Base-by-base conservation (phyloP, 1,284 basidiomycete genomes). In the Omphalotus olearius region DNA sequence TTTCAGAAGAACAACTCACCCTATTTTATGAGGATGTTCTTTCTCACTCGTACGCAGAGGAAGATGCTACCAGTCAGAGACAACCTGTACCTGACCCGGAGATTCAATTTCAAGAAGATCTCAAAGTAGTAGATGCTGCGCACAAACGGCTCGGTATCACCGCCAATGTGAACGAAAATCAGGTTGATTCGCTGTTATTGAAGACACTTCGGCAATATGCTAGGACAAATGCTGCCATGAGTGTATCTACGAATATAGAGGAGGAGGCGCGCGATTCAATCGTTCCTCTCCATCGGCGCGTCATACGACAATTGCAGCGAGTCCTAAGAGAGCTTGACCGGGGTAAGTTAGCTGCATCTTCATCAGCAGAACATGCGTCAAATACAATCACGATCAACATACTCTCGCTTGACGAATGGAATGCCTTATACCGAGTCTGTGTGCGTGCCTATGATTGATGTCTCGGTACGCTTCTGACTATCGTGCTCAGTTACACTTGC, bases 1-100 rank as follows among this genome's bases (percentile, higher is more conserved):
- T 75, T 60, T 69, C 74, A 0, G 81, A 83, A 59, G 67, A 71
- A 13, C 75, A 81, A 5, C 65, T 83, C 0, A 47, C 75, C 42
- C 56, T 64, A 1, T 60, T 83, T 41, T 83, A 82, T 58, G 71
- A 80, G 56, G 78, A 82, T 53, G 62, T 83, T 13, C 71, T 83
- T 14, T 69, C 74, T 1, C 58, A 72, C 38, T 67, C 73, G 4
- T 41, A 35, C 17, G 33, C 59, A 3, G 53, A 56, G 26, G 53
- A 53, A 17, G 46, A 59, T 23, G 43, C 40, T n/a, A 28, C 52
- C 26, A 38, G 52, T 13, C 54, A 59, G 25, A 10, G 53, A 6
- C 37, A 57, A 23, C 28, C 60, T 1, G 56, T 59, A 51, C 58
- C 50, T 6, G 61, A 69, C 38, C 16, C 25, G 11, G 35, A 66